Percentiles rank a stretch among this genome's conserved stretches.
These are phyloP conservation scores for Ganoderma sinense DNA, from an alignment of 1,284 basidiomycete genomes.

Conservation along the genomic window DNA sequence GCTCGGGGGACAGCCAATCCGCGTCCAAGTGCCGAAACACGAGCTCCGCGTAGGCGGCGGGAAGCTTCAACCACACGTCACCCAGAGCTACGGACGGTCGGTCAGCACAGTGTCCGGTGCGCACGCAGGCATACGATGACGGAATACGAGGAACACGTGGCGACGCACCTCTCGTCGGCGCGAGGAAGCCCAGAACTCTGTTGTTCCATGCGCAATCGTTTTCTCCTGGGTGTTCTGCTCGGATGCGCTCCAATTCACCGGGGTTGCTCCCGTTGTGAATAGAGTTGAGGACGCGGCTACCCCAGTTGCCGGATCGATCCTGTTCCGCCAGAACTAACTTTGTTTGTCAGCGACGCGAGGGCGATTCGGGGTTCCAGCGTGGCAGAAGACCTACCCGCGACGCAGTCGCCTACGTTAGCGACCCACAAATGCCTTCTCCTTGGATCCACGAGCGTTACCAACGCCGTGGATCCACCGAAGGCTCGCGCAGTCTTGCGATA, in stretches of 20 bases:
- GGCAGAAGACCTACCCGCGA: conserved; percentile 55
- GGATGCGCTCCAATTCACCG: conserved; percentile 55
- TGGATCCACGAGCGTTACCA: conserved; percentile 64
- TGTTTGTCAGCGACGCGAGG: conserved; percentile 18
- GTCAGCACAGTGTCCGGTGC: neutral
- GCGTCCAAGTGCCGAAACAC: conserved; percentile 56
- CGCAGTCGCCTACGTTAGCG: conserved; percentile 71
- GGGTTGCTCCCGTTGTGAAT: conserved; percentile 63
- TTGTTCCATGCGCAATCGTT: conserved; percentile 54
- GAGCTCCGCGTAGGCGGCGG: conserved; percentile 60
- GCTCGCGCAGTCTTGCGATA: conserved; percentile 50
- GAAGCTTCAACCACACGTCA: conserved; percentile 70
- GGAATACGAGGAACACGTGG: conserved; percentile 11
- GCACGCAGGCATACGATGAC: conserved; percentile 4
- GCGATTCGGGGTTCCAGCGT: conserved; percentile 9
- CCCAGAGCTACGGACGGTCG: conserved; percentile 56
- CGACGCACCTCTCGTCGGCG: conserved; percentile 66
- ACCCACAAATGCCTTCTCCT: conserved; percentile 62
- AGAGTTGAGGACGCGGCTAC: conserved; percentile 52
- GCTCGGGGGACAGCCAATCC: conserved; percentile 53
- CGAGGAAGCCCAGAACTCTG: conserved; percentile 69
- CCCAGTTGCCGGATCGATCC: conserved; percentile 48
- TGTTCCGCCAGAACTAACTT: conserved; percentile 53
- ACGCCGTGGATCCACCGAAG: conserved; percentile 68
- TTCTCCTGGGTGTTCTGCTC: conserved; percentile 63